These are phyloP conservation scores for Lentinula guzmanii DNA, from an alignment of 768 basidiomycete genomes.

Conservation along the genomic window DNA sequence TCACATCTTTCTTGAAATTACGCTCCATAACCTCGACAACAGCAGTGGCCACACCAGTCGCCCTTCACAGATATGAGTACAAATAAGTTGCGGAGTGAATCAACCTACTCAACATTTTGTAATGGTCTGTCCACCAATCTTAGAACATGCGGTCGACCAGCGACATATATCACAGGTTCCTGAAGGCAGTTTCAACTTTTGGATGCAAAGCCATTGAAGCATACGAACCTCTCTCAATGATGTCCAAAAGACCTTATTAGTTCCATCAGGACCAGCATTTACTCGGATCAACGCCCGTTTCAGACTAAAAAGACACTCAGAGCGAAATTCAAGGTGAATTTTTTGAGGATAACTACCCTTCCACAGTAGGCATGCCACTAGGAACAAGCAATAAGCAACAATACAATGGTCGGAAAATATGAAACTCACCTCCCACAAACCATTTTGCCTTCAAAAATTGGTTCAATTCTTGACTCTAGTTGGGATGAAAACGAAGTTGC, in stretches of 20 bases:
- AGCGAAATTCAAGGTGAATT: background rate
- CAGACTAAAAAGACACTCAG: constrained; percentile 39
- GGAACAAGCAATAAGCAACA: constrained; percentile 16
- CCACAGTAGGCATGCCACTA: constrained; percentile 92
- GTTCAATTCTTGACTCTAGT: constrained; percentile 32
- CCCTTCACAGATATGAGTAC: constrained; percentile 34
- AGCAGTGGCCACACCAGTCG: constrained; percentile 87
- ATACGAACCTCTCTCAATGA: constrained; percentile 75
- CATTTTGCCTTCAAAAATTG: constrained; percentile 44
- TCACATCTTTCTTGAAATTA: constrained; percentile 80
- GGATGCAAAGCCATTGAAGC: background rate
- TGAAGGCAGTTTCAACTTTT: constrained; percentile 19
- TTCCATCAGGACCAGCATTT: constrained; percentile 73
- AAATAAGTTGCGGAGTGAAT: background rate
- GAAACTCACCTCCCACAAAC: constrained; percentile 67
- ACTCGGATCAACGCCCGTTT: constrained; percentile 75
- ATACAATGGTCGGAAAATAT: background rate
- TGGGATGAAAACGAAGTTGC: constrained; percentile 23
- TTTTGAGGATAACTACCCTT: constrained; percentile 49
- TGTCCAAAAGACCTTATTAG: constrained; percentile 85
- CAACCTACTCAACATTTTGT: constrained; percentile 85
- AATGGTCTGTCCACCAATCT: constrained; percentile 83
- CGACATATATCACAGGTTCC: constrained; percentile 92
- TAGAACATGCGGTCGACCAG: constrained; percentile 84
- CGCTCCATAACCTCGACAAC: constrained; percentile 92